A percentile compares a stretch with the other conserved stretches of the same genome.
phyloP scores from a whole-genome alignment of 2,329 filamentous ascomycete genomes.

The Magnaporthales sp. region DNA sequence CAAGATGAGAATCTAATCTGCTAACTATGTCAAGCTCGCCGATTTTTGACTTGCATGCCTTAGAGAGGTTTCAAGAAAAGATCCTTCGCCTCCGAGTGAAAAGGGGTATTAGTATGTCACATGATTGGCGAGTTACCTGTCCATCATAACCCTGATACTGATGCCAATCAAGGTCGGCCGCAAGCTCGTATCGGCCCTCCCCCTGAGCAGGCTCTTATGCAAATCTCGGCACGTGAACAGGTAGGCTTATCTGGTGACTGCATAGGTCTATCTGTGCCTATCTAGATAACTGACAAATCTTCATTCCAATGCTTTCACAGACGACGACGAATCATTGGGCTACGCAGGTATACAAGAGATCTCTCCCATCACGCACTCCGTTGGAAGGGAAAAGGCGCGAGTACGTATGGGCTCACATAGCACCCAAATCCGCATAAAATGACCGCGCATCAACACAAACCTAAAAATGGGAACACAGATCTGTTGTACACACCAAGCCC shows the following conservation, averaged over 20 bases:
- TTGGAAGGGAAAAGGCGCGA: slow-evolving; percentile 28
- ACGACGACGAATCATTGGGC: slow-evolving; percentile 41
- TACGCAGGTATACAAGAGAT: slow-evolving; percentile 48
- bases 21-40: slow-evolving; percentile 28
- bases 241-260: background rate
- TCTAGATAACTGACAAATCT: background rate
- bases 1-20: slow-evolving; percentile 6
- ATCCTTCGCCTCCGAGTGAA: slow-evolving; percentile 43
- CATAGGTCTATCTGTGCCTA: background rate
- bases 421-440: background rate
- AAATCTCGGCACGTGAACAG: background rate
- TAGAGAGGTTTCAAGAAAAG: slow-evolving; percentile 38
- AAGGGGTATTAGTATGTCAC: slow-evolving; percentile 33
- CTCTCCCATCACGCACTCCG: slow-evolving; percentile 40
- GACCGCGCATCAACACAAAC: background rate
- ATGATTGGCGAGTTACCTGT: slow-evolving; percentile 4
- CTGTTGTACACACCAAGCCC: background rate
- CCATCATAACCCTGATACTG: background rate
- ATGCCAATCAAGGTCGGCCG: background rate
- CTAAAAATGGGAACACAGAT: background rate
- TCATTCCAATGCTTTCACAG: slow-evolving; percentile 9
- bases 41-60: slow-evolving; percentile 45
- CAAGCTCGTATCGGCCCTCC: background rate
- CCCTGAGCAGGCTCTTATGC: slow-evolving; percentile 14
- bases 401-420: background rate